A percentile compares a stretch with the other conserved stretches of the same genome.
These are phyloP conservation scores for Lasiosphaeriaceae sp. DNA, from an alignment of 495 filamentous ascomycete species.

Conservation along the genomic window DNA sequence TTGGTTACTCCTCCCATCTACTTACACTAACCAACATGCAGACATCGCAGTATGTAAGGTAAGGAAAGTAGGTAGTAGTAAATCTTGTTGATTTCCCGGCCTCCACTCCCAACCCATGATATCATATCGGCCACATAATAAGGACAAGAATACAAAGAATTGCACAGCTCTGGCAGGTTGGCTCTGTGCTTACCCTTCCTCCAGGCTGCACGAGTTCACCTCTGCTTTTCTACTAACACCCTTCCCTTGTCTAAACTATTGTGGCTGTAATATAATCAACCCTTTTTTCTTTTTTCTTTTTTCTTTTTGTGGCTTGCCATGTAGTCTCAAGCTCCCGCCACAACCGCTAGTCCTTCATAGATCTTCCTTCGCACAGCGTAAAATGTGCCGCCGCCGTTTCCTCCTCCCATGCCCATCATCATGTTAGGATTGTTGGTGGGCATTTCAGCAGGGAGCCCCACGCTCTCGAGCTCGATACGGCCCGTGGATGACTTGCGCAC, in stretches of 20 bases:
- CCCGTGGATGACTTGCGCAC: conserved; percentile 86
- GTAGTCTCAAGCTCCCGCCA: conserved; percentile 29
- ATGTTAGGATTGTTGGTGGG: background rate
- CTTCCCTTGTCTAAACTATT: background rate
- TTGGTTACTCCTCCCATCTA: background rate
- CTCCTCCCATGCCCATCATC: background rate
- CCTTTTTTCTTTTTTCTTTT: background rate
- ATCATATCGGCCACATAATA: too few relatives aligned
- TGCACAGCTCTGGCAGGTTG: too few relatives aligned
- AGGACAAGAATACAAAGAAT: too few relatives aligned
- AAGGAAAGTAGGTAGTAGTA: too few relatives aligned
- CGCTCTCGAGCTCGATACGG: conserved; percentile 83
- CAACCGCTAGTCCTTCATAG: conserved; percentile 34
- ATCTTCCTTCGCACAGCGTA: conserved; percentile 31
- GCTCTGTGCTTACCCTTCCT: too few relatives aligned
- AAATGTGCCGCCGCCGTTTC: conserved; percentile 20
- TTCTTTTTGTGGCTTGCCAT: too few relatives aligned
- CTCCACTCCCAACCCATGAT: too few relatives aligned
- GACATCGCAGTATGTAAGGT: too few relatives aligned
- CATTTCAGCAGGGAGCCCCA: conserved; percentile 42
- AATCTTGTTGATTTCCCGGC: too few relatives aligned
- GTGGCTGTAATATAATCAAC: too few relatives aligned
- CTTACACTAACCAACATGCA: too few relatives aligned
- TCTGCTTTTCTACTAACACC: background rate
- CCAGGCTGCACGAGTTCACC: too few relatives aligned